Base-by-base conservation (phyloP, 768 basidiomycete genomes). In the Neoboletus subvelutipes region DNA sequence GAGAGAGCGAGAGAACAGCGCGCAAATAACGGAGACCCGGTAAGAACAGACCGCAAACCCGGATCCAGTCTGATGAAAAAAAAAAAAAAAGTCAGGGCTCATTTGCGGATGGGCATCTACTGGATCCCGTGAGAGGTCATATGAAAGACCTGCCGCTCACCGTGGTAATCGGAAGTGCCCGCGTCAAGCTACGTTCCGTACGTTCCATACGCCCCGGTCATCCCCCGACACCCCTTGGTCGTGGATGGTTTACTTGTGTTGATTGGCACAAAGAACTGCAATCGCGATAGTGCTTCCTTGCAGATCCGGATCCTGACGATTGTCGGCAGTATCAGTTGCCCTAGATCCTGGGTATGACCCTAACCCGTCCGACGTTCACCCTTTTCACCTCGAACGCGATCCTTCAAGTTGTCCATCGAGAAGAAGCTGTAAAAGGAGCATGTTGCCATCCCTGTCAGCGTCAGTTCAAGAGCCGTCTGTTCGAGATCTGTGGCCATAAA, bases 271-370 rank as follows among this genome's bases (percentile, higher is more conserved):
- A 53, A 45, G 52, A 60, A 54, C 34, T 33, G 26, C 53, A 34
- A 48, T 37, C 41, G 51, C 55, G 54, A 67, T 36, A n/a, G 40
- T 11, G 49, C 64, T 66, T 68, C 67, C 50, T 54, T 56, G 60
- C 57, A 65, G 68, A 70, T 70, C 67, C 61, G 65, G 37, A 45
- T 59, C 52, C 65, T 56, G 60, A 66, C 68, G 67, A 68, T 67
- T 68, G 56, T 70, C 68, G 59, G 56, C 45, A 40, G 57, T 54
- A 49, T 36, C 59, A 26, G 28, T 36, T 55, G 12, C 66, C 66
- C 66, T 68, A 55, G 45, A 50, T 55, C 66, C 66, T 68, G 64
- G 67, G 67, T 31, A 42, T 12, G 42, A 61, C 56, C 62, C 62
- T 64, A 37, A 18, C 52, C 50, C 37, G 20, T 46, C 55, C 48